Conservation (phyloP, 116 monocot species). For the Phalaenopsis hybrid region DNA sequence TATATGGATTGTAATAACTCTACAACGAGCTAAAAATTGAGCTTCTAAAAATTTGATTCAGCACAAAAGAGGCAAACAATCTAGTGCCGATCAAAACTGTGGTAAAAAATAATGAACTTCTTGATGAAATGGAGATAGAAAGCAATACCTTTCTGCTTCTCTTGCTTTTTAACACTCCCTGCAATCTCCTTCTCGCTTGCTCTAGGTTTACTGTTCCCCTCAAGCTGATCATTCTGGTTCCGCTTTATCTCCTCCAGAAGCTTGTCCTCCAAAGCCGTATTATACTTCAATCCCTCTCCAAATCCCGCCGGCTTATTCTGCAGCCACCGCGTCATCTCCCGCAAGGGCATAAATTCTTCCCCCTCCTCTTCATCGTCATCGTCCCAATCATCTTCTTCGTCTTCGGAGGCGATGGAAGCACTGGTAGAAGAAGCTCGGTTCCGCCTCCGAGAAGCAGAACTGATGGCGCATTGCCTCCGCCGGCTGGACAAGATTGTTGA, state of each 20-base stretch:
- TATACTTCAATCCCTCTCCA: constrained; percentile 65
- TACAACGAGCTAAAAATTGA: too few species aligned
- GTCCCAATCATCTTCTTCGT: constrained; percentile 15
- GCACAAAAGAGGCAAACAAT: too few species aligned
- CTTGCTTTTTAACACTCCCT: constrained; percentile 13
- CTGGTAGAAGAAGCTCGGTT: neutral
- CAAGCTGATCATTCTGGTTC: constrained; percentile 28
- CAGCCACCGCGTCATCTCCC: constrained; percentile 51
- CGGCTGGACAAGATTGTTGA: neutral
- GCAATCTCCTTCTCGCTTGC: neutral
- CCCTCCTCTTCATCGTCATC: constrained; percentile 24
- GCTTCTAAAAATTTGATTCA: too few species aligned
- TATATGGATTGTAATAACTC: too few species aligned
- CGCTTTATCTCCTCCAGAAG: constrained; percentile 59
- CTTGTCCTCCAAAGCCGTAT: constrained; percentile 61
- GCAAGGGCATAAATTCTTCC: constrained; percentile 18
- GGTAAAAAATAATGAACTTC: neutral
- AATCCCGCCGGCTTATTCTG: constrained; percentile 66
- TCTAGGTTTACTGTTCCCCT: constrained; percentile 17
- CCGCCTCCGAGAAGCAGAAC: neutral
- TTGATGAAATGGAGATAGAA: neutral
- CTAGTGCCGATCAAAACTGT: too few species aligned
- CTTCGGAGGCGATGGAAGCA: neutral
- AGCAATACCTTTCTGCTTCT: constrained; percentile 15
- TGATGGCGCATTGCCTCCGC: neutral